A percentile compares a stretch with the other conserved stretches of the same genome.
Conservation (phyloP, 2,329 filamentous ascomycete species). For the Colletotrichum sp. region DNA sequence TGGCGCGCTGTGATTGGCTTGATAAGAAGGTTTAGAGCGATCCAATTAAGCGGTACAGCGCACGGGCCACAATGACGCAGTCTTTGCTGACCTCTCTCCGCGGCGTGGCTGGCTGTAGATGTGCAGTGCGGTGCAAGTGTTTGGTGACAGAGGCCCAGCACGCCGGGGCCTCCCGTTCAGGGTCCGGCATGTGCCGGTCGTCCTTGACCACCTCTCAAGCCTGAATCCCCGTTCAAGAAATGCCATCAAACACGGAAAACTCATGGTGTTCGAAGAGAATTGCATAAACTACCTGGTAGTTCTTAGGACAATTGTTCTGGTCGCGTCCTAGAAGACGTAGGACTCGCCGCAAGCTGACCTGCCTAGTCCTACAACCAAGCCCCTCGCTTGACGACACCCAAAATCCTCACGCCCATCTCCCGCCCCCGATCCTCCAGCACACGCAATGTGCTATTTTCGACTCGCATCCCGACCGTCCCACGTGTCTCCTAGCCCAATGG, state of each 20-base stretch:
- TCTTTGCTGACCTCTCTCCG: not conserved
- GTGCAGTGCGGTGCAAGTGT: not conserved
- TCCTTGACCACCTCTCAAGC: not conserved
- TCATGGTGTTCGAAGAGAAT: not conserved
- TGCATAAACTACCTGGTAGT: not conserved
- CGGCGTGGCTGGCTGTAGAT: not conserved
- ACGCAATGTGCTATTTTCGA: not conserved
- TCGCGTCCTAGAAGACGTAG: not conserved
- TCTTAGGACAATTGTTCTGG: no score
- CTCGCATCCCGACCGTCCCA: not conserved
- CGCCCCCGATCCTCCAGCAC: not conserved
- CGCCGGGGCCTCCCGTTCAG: slow-evolving; percentile 4
- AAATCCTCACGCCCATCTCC: not conserved
- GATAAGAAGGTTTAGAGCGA: not conserved
- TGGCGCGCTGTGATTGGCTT: not conserved
- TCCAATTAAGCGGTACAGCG: not conserved
- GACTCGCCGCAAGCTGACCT: not conserved
- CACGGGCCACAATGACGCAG: not conserved
- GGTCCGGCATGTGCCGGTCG: slow-evolving; percentile 8
- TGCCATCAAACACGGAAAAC: rapidly evolving
- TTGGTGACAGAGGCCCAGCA: slow-evolving; percentile 3
- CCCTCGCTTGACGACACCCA: not conserved
- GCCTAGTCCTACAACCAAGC: not conserved
- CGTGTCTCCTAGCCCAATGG: not conserved
- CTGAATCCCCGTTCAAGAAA: not conserved